Evolutionary conservation across 2,329 filamentous ascomycete genomes (phyloP).

Genomic region (Ophiostoma sp.): DNA sequence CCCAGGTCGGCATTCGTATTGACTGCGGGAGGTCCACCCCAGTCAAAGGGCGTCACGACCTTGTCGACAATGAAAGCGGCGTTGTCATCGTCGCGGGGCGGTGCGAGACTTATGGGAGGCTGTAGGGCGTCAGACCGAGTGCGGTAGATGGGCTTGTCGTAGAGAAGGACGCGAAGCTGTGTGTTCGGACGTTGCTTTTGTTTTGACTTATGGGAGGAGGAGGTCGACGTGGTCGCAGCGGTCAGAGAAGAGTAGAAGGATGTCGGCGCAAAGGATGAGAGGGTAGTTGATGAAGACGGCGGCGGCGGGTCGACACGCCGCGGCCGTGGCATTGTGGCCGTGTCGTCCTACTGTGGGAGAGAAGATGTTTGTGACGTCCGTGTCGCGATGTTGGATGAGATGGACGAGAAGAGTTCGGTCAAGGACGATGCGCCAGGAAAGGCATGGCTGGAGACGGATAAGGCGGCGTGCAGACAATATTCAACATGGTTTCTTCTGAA

Average conservation of each 20-base stretch:
- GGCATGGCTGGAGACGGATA: background rate
- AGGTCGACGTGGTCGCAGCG: background rate
- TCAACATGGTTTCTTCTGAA: no score
- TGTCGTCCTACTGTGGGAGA: background rate
- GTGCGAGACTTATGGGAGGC: conserved; percentile 50
- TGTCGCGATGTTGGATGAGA: background rate
- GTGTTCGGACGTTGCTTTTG: background rate
- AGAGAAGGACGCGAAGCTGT: conserved; percentile 38
- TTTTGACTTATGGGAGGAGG: background rate
- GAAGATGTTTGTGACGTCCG: background rate
- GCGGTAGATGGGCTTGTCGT: conserved; percentile 43
- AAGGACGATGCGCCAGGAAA: background rate
- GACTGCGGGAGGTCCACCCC: background rate
- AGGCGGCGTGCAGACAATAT: no score
- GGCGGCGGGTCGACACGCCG: conserved; percentile 6
- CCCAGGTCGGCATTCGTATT: background rate
- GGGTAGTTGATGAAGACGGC: no score
- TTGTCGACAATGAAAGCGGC: conserved; percentile 57
- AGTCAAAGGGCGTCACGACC: conserved; percentile 46
- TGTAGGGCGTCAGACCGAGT: conserved; percentile 49
- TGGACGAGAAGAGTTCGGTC: background rate
- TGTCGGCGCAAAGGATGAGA: background rate
- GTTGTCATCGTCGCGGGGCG: conserved; percentile 49
- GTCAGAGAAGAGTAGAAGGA: background rate
- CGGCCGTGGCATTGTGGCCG: conserved; percentile 11